Conservation (phyloP, 2,329 filamentous ascomycete species). For the Colletotrichum sp. region DNA sequence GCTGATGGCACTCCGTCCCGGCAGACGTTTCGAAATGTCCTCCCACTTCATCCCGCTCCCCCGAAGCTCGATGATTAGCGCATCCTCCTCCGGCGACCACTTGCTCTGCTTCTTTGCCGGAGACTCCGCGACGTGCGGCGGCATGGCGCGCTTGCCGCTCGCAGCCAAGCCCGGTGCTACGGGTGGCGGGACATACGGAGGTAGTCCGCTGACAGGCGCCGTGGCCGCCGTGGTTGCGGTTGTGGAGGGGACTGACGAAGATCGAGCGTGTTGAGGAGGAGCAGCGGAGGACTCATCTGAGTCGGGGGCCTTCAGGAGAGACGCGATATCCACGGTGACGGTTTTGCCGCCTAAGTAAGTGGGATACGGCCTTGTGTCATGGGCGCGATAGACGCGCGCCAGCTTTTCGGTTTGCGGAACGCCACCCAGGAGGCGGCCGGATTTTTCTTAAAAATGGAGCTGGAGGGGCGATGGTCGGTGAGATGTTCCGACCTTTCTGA, state of each 20-base stretch:
- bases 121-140: slow-evolving; percentile 62
- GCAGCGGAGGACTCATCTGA: slow-evolving; percentile 71
- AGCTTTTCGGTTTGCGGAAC: slow-evolving; percentile 17
- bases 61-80: slow-evolving; percentile 89
- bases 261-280: slow-evolving; percentile 41
- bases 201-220: slow-evolving; percentile 18
- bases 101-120: slow-evolving; percentile 95
- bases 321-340: slow-evolving; percentile 94
- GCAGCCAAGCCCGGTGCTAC: slow-evolving; percentile 37
- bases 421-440: slow-evolving; percentile 5
- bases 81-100: slow-evolving; percentile 93
- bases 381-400: slow-evolving; percentile 26
- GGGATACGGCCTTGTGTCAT: slow-evolving; percentile 32
- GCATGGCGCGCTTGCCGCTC: slow-evolving; percentile 53
- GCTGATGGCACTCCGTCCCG: slow-evolving; percentile 90
- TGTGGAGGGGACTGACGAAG: slow-evolving; percentile 37
- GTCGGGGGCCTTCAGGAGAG: slow-evolving; percentile 79
- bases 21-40: slow-evolving; percentile 90
- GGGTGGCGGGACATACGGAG: slow-evolving; percentile 23
- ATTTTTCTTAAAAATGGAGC: neutral
- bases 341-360: slow-evolving; percentile 42
- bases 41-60: slow-evolving; percentile 98
- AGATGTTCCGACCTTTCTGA: neutral
- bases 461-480: slow-evolving; percentile 3
- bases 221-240: slow-evolving; percentile 26